A percentile compares a stretch with the other conserved stretches of the same genome.
Conservation (phyloP, 768 basidiomycete species). For the Lactarius pseudohatsudake region DNA sequence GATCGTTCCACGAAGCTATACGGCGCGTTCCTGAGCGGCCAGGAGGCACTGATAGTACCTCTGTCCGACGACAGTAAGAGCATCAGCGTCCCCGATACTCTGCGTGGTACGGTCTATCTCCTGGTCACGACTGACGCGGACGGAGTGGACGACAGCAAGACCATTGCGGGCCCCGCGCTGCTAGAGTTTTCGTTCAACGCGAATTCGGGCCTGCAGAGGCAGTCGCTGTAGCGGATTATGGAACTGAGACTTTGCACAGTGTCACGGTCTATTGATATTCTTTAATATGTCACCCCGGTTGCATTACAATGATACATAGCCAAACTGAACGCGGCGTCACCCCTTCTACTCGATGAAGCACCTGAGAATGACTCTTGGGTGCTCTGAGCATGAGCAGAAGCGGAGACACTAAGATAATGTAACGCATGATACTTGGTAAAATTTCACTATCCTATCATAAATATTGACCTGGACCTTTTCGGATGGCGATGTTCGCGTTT, state of each 20-base stretch:
- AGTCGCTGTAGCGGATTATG: slow-evolving; percentile 1
- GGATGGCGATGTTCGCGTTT: not conserved
- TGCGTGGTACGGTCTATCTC: slow-evolving; percentile 24
- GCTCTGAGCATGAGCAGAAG: too few relatives aligned
- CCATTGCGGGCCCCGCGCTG: slow-evolving; percentile 26
- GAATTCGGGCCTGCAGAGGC: not conserved
- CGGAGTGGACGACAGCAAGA: slow-evolving; percentile 24
- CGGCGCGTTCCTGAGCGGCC: slow-evolving; percentile 27
- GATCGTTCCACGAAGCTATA: slow-evolving; percentile 18
- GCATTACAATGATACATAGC: not conserved
- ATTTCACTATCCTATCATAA: too few relatives aligned
- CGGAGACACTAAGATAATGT: too few relatives aligned
- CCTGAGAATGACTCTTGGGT: too few relatives aligned
- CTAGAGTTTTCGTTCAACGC: slow-evolving; percentile 28
- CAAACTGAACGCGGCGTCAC: not conserved
- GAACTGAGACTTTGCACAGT: not conserved
- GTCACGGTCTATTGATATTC: not conserved
- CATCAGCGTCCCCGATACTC: slow-evolving; percentile 19
- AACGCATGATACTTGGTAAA: too few relatives aligned
- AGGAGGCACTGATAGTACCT: slow-evolving; percentile 26
- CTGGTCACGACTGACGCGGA: slow-evolving; percentile 20
- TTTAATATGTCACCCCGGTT: not conserved
- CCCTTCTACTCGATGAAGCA: not conserved
- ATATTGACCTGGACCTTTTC: too few relatives aligned
- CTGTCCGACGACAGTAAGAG: slow-evolving; percentile 15